These are phyloP conservation scores for Hymenoscyphus albidus DNA, from an alignment of 2,329 filamentous ascomycete genomes.

Conservation along the genomic window DNA sequence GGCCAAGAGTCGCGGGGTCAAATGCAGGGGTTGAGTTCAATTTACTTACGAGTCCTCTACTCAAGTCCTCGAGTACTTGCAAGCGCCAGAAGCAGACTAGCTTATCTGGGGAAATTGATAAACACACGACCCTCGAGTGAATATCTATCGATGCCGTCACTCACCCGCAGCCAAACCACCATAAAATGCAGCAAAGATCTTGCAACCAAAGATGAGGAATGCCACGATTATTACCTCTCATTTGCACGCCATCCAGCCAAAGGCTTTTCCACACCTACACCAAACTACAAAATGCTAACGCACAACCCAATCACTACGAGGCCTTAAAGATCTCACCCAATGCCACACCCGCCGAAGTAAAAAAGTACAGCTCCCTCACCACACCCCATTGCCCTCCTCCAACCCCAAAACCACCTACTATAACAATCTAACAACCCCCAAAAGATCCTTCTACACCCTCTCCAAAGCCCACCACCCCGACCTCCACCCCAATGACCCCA, in stretches of 20 bases:
- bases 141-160: conserved; percentile 13
- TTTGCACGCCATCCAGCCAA: conserved; percentile 20
- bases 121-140: not conserved
- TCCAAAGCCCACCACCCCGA: conserved; percentile 93
- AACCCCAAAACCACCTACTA: not conserved
- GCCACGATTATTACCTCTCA: conserved; percentile 42
- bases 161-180: not conserved
- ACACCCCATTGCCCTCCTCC: not conserved
- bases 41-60: no score
- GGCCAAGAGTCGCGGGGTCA: conserved; percentile 1
- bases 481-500: conserved; percentile 73
- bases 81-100: no score
- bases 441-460: conserved; percentile 78
- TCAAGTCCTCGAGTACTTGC: no score
- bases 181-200: not conserved
- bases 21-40: not conserved
- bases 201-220: conserved; percentile 56
- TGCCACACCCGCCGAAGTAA: conserved; percentile 74
- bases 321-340: conserved; percentile 66
- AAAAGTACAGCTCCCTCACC: conserved; percentile 56
- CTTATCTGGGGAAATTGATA: not conserved
- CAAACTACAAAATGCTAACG: conserved; percentile 23
- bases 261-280: conserved; percentile 45
- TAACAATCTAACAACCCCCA: not conserved
- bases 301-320: conserved; percentile 69